Conservation (phyloP, 495 filamentous ascomycete species). For the Penicillium ochrochloron region DNA sequence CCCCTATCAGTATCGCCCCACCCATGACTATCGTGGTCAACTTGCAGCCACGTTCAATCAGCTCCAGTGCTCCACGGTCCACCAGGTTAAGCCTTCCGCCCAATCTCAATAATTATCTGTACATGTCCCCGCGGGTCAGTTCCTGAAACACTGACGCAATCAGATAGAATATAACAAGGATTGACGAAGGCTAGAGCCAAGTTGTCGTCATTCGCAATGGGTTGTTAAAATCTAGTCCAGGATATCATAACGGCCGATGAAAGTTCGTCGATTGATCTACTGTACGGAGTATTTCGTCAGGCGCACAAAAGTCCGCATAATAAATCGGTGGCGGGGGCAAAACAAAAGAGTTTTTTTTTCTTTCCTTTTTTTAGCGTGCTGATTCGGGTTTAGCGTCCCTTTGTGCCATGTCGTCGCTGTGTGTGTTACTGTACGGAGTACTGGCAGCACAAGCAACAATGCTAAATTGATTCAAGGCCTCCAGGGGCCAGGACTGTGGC, state of each 20-base stretch:
- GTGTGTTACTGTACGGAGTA: too few relatives aligned
- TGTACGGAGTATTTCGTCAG: not conserved
- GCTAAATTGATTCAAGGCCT: too few relatives aligned
- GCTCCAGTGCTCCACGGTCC: too few relatives aligned
- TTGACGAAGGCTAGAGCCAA: not conserved
- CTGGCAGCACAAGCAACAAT: too few relatives aligned
- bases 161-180: not conserved
- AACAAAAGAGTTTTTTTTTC: too few relatives aligned
- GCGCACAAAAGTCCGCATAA: too few relatives aligned
- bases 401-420: too few relatives aligned
- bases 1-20: constrained; percentile 13
- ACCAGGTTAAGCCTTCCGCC: not conserved
- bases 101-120: not conserved
- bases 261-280: not conserved
- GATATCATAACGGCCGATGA: not conserved
- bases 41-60: not conserved
- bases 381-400: too few relatives aligned
- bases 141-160: constrained; percentile 8
- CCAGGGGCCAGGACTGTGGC: too few relatives aligned
- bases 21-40: not conserved
- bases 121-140: not conserved
- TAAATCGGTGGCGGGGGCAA: too few relatives aligned
- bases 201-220: not conserved
- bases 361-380: too few relatives aligned
- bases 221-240: not conserved